Base-by-base conservation (phyloP, 1,284 basidiomycete species). In the Testicularia cyperi region DNA sequence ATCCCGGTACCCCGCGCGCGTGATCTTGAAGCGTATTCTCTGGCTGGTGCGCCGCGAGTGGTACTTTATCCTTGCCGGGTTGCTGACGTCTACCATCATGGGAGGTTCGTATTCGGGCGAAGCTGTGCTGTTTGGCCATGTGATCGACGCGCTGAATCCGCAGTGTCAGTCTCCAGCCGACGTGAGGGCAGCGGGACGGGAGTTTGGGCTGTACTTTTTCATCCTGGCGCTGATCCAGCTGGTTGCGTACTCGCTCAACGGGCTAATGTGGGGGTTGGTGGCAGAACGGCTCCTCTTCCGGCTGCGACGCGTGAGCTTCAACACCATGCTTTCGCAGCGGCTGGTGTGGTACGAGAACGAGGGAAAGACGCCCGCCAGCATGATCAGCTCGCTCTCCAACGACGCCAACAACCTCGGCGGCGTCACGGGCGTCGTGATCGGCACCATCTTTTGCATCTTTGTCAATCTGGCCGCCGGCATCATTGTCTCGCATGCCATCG, bases 141-240 rank as follows among this genome's bases (percentile, higher is more conserved):
- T 68, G 13, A 67, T 70, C 27, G 58, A 65, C 33, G 66, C 66
- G n/a, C 60, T 71, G 38, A 71, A 68, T 26, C 69, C 66, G n/a
- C 48, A 47, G n/a, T 71, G 69, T 32, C 56, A 58, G n/a, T n/a
- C 44, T 13, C 29, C 56, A 0, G 44, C 44, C 34, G 34, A 44
- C 18, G 58, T 70, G 3, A 46, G 60, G 14, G 37, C 52, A 2
- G 39, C 49, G 4, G 63, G 58, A 24, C 55, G 62, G 13, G 23
- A 48, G 33, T 71, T 69, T 30, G 66, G 61, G 7, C 47, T 63
- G 19, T 58, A 56, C 44, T 71, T 71, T 29, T 68, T 69, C 49
- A 57, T 69, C 30, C 53, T 71, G 2, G 66, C 66, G 4, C 43
- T 71, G 6, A 62, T 68, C 32, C 63, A 68, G 37, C 35, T 71